Evolutionary conservation across 108 stramenopile species (phyloP).

Genomic region (Skeletonema marinoi): DNA sequence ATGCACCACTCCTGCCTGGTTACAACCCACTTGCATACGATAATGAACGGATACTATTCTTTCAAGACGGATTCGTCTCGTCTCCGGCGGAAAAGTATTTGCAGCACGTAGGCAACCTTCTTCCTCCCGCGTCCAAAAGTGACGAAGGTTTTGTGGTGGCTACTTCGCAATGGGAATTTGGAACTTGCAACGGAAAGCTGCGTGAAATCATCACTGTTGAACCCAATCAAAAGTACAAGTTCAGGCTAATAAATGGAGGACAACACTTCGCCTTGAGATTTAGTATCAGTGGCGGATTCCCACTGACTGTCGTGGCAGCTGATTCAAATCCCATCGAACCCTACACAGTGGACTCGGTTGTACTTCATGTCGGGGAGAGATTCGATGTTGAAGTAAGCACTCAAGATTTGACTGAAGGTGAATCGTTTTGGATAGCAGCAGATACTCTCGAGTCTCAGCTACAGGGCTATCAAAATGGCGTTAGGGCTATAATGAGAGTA

Average conservation of each 20-base stretch:
- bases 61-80: slow-evolving; percentile 16
- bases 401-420: slow-evolving; percentile 2
- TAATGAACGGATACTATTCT: slow-evolving; percentile 33
- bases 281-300: slow-evolving; percentile 16
- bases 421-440: slow-evolving; percentile 32
- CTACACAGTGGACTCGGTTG: slow-evolving; percentile 16
- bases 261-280: slow-evolving; percentile 9
- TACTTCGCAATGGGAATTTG: slow-evolving; percentile 19
- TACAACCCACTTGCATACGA: slow-evolving; percentile 11
- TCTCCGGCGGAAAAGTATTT: neutral
- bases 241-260: slow-evolving; percentile 27
- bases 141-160: slow-evolving; percentile 31
- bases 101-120: neutral
- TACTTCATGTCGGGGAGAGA: slow-evolving; percentile 30
- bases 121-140: slow-evolving; percentile 16
- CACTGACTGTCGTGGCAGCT: slow-evolving; percentile 28
- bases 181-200: slow-evolving; percentile 39
- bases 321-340: slow-evolving; percentile 23
- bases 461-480: slow-evolving; percentile 23
- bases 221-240: slow-evolving; percentile 18
- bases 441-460: slow-evolving; percentile 23
- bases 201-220: slow-evolving; percentile 20
- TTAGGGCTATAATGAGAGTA: slow-evolving; percentile 11
- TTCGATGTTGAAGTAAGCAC: slow-evolving; percentile 13
- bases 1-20: neutral